Evolutionary conservation across 1,284 basidiomycete species (phyloP).

Genomic region (Papiliotrema nemorosa): DNA sequence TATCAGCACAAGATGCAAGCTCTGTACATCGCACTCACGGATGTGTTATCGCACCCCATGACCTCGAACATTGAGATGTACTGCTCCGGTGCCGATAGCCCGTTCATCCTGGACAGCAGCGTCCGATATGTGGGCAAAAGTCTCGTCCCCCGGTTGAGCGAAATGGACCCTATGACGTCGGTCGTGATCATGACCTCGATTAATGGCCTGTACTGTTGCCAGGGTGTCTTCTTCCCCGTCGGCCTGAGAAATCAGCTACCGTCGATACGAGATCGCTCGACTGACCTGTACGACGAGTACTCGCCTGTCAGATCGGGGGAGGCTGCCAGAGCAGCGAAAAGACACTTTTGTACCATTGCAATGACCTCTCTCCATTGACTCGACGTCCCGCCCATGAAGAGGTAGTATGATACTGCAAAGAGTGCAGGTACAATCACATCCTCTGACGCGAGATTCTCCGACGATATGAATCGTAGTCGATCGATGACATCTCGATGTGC

Average conservation of each 20-base stretch:
- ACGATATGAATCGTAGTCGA: slow-evolving; percentile 10
- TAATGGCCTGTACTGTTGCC: slow-evolving; percentile 7
- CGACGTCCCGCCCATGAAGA: slow-evolving; percentile 27
- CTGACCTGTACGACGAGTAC: neutral
- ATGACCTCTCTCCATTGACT: slow-evolving; percentile 17
- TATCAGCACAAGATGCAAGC: slow-evolving; percentile 19
- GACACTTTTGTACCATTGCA: slow-evolving; percentile 14
- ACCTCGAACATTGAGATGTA: slow-evolving; percentile 63
- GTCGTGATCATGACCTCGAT: slow-evolving; percentile 64
- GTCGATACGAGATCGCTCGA: neutral
- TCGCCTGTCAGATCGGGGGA: slow-evolving; percentile 13
- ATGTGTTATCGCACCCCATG: slow-evolving; percentile 71
- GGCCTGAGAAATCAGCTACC: neutral
- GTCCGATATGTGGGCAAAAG: slow-evolving; percentile 58
- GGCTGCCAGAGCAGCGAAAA: slow-evolving; percentile 12
- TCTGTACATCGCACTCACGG: slow-evolving; percentile 12
- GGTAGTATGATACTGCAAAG: slow-evolving; percentile 24
- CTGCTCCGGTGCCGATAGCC: slow-evolving; percentile 28
- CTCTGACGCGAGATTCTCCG: slow-evolving; percentile 15
- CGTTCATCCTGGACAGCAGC: slow-evolving; percentile 53
- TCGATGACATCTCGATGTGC: slow-evolving; percentile 15
- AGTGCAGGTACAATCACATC: slow-evolving; percentile 23
- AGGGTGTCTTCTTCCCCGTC: slow-evolving; percentile 59
- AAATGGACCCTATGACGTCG: slow-evolving; percentile 71
- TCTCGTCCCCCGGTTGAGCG: slow-evolving; percentile 58